Evolutionary conservation across 768 basidiomycete genomes (phyloP), one percentile per base, ranked within the genome.

Genomic region (Melanogaster broomeanus): DNA sequence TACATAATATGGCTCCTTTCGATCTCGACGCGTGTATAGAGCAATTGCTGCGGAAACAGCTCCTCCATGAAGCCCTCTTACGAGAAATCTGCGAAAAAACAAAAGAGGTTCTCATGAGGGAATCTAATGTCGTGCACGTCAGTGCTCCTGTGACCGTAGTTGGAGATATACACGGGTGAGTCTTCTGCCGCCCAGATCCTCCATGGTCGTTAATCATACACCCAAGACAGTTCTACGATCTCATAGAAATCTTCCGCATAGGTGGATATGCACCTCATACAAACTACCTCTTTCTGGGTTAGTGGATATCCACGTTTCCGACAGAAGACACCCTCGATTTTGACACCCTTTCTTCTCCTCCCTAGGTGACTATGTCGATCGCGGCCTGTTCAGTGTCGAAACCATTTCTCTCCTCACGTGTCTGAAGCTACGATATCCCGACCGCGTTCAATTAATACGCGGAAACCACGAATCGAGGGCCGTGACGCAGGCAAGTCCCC

Each of bases 71-170:
- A 73, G 89, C 93, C 2, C 79, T 98, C 24, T 71, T 99, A 39
- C 87, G 94, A 45, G 96, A 99, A 78, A 98, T 99, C 81, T 98
- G 97, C 78, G 96, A 97, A 66, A 98, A 98, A 75, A 97, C 96
- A 15, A 99, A 98, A 68, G 97, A 99, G 68, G 93, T 99, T 0
- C 85, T 99, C 51, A 98, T 98, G 97, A 79, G 93, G 55, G 97
- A 99, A 75, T 93, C 90, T 52, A 99, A 99, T 64, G 97, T 99
- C 51, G 94, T 98, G 7, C 97, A 98, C 64, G 89, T 99, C 59
- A 88, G 85, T 56, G 90, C 96, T 5, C 97, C 97, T 18, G 93
- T 98, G 31, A 99, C 97, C 1, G 97, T 99, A 25, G 97, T 98
- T 34, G 97, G 97, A 45, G 97, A 99, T 69, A 98, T 99, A 43